phyloP scores from a whole-genome alignment of 1,284 basidiomycete genomes.

The Ganoderma resinaceum region DNA sequence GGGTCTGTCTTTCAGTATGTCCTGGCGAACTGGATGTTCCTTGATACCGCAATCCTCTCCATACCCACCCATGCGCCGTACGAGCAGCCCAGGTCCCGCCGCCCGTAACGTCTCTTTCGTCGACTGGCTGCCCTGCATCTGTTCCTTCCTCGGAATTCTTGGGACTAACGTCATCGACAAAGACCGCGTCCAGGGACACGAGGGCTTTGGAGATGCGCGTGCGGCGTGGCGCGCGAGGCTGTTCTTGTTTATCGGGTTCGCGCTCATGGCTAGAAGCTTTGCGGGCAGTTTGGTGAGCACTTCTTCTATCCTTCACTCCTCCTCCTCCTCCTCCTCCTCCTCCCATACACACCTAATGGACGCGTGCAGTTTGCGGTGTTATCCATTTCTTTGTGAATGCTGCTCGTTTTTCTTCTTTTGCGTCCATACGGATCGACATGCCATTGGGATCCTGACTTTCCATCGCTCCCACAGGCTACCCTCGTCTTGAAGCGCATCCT shows the following conservation, averaged over 20 bases:
- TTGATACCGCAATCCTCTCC: slow-evolving; percentile 93
- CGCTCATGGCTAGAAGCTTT: slow-evolving; percentile 84
- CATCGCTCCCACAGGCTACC: slow-evolving; percentile 68
- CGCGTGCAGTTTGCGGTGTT: neutral
- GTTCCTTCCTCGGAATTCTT: slow-evolving; percentile 93
- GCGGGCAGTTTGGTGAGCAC: slow-evolving; percentile 49
- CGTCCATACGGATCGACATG: neutral
- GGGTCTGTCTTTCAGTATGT: slow-evolving; percentile 69
- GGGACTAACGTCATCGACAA: slow-evolving; percentile 97
- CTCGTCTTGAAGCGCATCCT: slow-evolving; percentile 93
- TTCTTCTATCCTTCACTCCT: neutral
- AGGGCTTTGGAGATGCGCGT: slow-evolving; percentile 78
- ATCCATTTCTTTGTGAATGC: neutral
- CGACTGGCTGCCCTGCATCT: slow-evolving; percentile 96
- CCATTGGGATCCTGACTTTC: slow-evolving; percentile 4
- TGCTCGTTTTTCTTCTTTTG: neutral
- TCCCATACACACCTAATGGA: neutral
- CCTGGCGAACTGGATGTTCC: slow-evolving; percentile 93
- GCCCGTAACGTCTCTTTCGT: slow-evolving; percentile 90
- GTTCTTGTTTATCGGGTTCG: slow-evolving; percentile 94
- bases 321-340: neutral
- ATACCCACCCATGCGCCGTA: slow-evolving; percentile 79
- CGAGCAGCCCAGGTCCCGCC: slow-evolving; percentile 74
- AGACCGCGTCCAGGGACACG: slow-evolving; percentile 85
- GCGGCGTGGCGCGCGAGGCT: slow-evolving; percentile 70